A percentile compares a stretch with the other conserved stretches of the same genome.
phyloP scores from a whole-genome alignment of 225 moss, liverwort and hornwort species.

The Ulota crispa region DNA sequence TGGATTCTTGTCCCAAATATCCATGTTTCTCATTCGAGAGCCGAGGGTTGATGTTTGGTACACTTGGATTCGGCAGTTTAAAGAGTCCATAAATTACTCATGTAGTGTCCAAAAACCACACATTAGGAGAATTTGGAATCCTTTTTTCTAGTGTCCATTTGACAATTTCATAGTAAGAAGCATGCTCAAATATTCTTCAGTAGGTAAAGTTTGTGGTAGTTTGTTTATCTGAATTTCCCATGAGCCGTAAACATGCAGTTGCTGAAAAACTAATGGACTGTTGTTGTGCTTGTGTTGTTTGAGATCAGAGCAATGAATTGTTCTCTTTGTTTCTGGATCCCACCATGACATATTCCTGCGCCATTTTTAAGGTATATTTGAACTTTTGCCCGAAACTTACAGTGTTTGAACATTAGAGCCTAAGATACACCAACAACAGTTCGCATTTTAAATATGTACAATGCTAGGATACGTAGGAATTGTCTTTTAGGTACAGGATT shows the following conservation, averaged over 20 bases:
- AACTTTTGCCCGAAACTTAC: not conserved
- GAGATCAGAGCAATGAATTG: constrained; percentile 72
- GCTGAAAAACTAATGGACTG: not conserved
- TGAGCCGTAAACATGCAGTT: not conserved
- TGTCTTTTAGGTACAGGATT: not conserved
- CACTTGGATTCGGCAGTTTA: too few species aligned
- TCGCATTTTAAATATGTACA: too few species aligned
- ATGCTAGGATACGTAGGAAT: not conserved
- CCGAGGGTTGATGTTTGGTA: too few species aligned
- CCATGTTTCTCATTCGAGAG: too few species aligned
- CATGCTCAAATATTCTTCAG: too few species aligned
- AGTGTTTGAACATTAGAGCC: not conserved
- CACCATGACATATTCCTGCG: constrained; percentile 93
- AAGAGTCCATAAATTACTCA: too few species aligned
- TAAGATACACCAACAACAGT: fast-evolving
- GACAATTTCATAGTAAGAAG: too few species aligned
- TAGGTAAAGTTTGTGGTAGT: too few species aligned
- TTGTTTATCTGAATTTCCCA: not conserved
- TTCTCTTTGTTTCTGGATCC: constrained; percentile 71
- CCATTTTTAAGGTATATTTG: constrained; percentile 73
- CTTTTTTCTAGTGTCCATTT: too few species aligned
- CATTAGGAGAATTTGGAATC: too few species aligned
- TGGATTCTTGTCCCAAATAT: too few species aligned
- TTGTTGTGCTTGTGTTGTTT: not conserved
- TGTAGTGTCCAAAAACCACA: too few species aligned